phyloP scores from a whole-genome alignment of 1,139 yeast species.

The Candida sanyaensis region DNA sequence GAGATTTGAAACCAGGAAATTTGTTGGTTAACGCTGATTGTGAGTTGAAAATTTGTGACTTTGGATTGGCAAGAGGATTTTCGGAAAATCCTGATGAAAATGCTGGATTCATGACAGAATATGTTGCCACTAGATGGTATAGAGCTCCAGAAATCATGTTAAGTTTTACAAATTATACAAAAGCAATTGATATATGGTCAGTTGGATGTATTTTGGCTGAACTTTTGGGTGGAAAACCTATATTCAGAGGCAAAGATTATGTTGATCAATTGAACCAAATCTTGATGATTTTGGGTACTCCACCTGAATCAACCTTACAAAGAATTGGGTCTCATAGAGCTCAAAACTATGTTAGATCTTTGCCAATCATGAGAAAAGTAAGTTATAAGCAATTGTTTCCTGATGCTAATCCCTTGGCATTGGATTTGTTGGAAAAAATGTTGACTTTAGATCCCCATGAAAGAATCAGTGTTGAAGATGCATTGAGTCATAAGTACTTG shows the following conservation, averaged over 20 bases:
- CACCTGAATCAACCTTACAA: slow-evolving; percentile 77
- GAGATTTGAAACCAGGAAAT: slow-evolving; percentile 95
- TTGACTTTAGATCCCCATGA: slow-evolving; percentile 84
- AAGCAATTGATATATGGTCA: slow-evolving; percentile 97
- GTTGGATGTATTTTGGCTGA: slow-evolving; percentile 97
- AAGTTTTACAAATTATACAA: slow-evolving; percentile 88
- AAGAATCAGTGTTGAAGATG: slow-evolving; percentile 87
- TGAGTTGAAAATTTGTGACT: slow-evolving; percentile 93
- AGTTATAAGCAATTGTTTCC: slow-evolving; percentile 79
- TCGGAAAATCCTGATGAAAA: slow-evolving; percentile 81
- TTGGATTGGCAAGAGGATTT: slow-evolving; percentile 96
- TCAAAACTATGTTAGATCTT: slow-evolving; percentile 84
- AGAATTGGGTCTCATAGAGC: slow-evolving; percentile 90
- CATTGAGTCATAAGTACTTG: slow-evolving; percentile 85
- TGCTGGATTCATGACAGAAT: slow-evolving; percentile 91
- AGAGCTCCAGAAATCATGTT: slow-evolving; percentile 98
- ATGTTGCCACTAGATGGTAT: slow-evolving; percentile 98
- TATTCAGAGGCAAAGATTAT: slow-evolving; percentile 92
- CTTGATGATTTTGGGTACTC: slow-evolving; percentile 84
- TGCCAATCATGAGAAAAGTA: slow-evolving; percentile 81
- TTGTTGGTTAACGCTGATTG: slow-evolving; percentile 93
- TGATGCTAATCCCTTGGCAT: slow-evolving; percentile 80
- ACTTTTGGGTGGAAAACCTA: slow-evolving; percentile 85
- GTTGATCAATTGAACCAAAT: slow-evolving; percentile 95
- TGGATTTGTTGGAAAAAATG: slow-evolving; percentile 81